Evolutionary conservation across 2,329 filamentous ascomycete species (phyloP), one percentile per base, ranked within the genome.

Genomic region (Paecilomyces formosus): DNA sequence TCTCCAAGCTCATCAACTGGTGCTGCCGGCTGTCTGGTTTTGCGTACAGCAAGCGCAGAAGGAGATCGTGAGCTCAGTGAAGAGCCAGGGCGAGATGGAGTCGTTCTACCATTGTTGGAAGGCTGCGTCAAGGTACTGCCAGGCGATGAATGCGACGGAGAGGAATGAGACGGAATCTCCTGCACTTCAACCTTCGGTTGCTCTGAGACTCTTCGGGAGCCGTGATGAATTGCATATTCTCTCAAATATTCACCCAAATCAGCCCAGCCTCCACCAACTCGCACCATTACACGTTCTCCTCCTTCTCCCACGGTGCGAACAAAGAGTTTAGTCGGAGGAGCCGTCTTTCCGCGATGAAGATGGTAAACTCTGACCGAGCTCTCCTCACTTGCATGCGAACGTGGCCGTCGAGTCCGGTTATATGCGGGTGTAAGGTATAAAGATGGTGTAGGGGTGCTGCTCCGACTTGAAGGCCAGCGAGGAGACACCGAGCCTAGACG

Each of bases 181-280:
- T 83, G 75, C 15, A 86, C 77, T 63, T 86, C 83, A 13, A 86
- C 78, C 35, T 76, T 77, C 12, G 78, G 15, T 45, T 45, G 78
- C 39, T 84, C 82, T 28, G 79, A 81, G 21, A 82, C 79, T 30
- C 82, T 80, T 52, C 84, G 86, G n/a, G 90, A 87, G 51, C 90
- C 89, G 71, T 99, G 94, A 70, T 99, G 94, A 60, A 87, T 86
- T 7, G 92, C 92, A 68, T 97, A 99, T 72, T 96, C 91, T 65
- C 92, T 88, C 50, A 99, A 81, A 69, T 97, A 99, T 73, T 97
- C 94, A 39, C 89, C 93, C 21, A 99, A 79, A 73, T 99, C 94
- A 13, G 92, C 92, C 94, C 94, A 99, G n/a, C 94, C 94, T 60
- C 94, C 94, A 12, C 94, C 94, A 12, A 99, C 93, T 35, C 94